Percentiles rank a stretch among this genome's conserved stretches.
Conservation (phyloP, 192 early-diverging fungal genomes). For the Coemansia sp. region DNA sequence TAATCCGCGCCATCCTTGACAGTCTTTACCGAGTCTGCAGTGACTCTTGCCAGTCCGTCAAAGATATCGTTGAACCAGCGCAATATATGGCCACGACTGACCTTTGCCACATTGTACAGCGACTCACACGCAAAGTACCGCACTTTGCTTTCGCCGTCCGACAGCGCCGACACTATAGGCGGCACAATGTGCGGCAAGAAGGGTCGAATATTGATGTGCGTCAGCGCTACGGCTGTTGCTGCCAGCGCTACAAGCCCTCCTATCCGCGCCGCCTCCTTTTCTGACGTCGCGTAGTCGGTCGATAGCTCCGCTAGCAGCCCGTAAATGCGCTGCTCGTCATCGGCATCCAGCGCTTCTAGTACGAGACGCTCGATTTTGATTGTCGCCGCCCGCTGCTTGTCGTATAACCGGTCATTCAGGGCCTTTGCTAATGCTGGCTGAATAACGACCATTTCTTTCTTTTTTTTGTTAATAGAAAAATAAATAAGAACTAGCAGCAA, state of each 20-base stretch:
- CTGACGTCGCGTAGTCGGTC: conserved; percentile 86
- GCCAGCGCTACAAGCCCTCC: conserved; percentile 95
- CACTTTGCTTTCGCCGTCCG: conserved; percentile 88
- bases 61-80: conserved; percentile 96
- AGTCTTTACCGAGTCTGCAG: conserved; percentile 78
- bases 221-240: conserved; percentile 82
- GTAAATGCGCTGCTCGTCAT: conserved; percentile 63
- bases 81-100: conserved; percentile 83
- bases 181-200: conserved; percentile 82
- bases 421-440: conserved; percentile 62
- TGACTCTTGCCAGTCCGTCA: conserved; percentile 91
- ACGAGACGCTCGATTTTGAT: conserved; percentile 89
- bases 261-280: conserved; percentile 79
- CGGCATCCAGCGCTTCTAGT: conserved; percentile 57
- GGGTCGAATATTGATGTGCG: conserved; percentile 63
- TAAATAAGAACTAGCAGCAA: no score
- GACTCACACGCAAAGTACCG: conserved; percentile 98
- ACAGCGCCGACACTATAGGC: conserved; percentile 90
- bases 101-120: conserved; percentile 98
- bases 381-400: conserved; percentile 89
- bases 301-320: conserved; percentile 75
- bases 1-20: conserved; percentile 96
- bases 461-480: not conserved
- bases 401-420: conserved; percentile 88
- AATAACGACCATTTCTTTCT: conserved; percentile 20